A percentile compares a stretch with the other conserved stretches of the same genome.
Conservation (phyloP, 345 rosid species). For the Excoecaria cochinchinensis region DNA sequence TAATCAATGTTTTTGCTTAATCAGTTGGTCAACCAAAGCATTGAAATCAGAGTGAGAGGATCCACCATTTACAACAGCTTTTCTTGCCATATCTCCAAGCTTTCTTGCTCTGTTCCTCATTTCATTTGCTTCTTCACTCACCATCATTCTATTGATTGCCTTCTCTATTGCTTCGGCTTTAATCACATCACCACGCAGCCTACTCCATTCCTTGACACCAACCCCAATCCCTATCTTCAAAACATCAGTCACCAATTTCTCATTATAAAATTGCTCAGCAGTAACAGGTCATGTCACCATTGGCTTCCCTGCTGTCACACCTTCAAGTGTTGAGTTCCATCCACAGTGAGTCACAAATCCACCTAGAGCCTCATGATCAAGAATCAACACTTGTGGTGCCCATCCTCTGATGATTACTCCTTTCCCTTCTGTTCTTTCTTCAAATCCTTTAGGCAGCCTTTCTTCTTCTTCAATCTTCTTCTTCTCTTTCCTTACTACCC, state of each 20-base stretch:
- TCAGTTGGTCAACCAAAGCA: constrained; percentile 25
- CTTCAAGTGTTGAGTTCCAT: constrained; percentile 15
- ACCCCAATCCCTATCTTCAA: constrained; percentile 27
- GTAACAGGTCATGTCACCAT: constrained; percentile 43
- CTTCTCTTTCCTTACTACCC: too few relatives aligned
- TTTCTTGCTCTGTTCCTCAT: constrained; percentile 18
- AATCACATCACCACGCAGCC: constrained; percentile 16
- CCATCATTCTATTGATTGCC: constrained; percentile 32
- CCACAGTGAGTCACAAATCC: background rate
- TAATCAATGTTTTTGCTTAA: too few relatives aligned
- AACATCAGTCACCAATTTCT: constrained; percentile 31
- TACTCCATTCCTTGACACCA: constrained; percentile 25
- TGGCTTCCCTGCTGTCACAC: constrained; percentile 32
- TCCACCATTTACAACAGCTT: constrained; percentile 32
- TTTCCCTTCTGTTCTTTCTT: constrained; percentile 3
- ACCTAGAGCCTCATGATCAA: too few relatives aligned
- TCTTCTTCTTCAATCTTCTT: too few relatives aligned
- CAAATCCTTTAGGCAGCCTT: too few relatives aligned
- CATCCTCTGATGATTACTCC: too few relatives aligned
- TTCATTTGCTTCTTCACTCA: constrained; percentile 11
- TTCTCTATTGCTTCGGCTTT: constrained; percentile 23
- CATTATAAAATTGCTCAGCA: constrained; percentile 41
- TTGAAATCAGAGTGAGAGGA: constrained; percentile 29
- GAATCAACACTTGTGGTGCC: too few relatives aligned
- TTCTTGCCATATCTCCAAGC: constrained; percentile 25